A percentile compares a stretch with the other conserved stretches of the same genome.
Evolutionary conservation across 768 basidiomycete genomes (phyloP).

Genomic region (Rhizopogon vesiculosus): DNA sequence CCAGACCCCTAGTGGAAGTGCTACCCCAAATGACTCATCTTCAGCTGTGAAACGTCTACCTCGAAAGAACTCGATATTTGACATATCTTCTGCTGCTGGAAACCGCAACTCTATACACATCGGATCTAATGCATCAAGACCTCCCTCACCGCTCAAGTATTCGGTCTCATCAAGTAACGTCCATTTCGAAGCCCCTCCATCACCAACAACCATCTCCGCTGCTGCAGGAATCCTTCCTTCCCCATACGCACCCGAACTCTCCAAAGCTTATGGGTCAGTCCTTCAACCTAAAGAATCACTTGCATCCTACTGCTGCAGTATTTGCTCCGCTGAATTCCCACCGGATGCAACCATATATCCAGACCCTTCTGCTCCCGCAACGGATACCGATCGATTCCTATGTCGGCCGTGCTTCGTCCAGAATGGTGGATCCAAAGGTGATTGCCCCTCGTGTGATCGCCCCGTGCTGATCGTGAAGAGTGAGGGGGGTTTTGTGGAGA

Average conservation of each 20-base stretch:
- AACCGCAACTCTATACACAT: constrained; percentile 57
- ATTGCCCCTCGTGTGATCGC: constrained; percentile 61
- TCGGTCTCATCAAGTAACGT: constrained; percentile 7
- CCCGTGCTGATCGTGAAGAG: constrained; percentile 71
- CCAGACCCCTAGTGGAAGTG: not conserved
- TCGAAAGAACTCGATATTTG: constrained; percentile 35
- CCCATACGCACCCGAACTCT: constrained; percentile 54
- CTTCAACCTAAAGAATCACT: constrained; percentile 75
- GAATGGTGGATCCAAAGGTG: constrained; percentile 76
- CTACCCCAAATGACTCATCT: constrained; percentile 10
- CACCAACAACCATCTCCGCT: constrained; percentile 42
- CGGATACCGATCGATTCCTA: constrained; percentile 48
- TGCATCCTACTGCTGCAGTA: constrained; percentile 61
- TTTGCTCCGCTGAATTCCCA: constrained; percentile 61
- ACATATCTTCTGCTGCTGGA: constrained; percentile 31
- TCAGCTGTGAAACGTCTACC: constrained; percentile 42
- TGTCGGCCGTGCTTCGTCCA: constrained; percentile 69
- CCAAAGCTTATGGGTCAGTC: constrained; percentile 84
- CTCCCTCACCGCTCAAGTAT: constrained; percentile 57
- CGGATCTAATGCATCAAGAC: constrained; percentile 44
- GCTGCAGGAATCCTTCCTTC: constrained; percentile 61
- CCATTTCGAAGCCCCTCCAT: constrained; percentile 12
- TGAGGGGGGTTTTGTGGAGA: constrained; percentile 77
- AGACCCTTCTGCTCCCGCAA: constrained; percentile 38
- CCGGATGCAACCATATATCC: constrained; percentile 88